A percentile compares a stretch with the other conserved stretches of the same genome.
Evolutionary conservation across 2,329 filamentous ascomycete genomes (phyloP).

Genomic region (Purpureocillium takamizusanense): DNA sequence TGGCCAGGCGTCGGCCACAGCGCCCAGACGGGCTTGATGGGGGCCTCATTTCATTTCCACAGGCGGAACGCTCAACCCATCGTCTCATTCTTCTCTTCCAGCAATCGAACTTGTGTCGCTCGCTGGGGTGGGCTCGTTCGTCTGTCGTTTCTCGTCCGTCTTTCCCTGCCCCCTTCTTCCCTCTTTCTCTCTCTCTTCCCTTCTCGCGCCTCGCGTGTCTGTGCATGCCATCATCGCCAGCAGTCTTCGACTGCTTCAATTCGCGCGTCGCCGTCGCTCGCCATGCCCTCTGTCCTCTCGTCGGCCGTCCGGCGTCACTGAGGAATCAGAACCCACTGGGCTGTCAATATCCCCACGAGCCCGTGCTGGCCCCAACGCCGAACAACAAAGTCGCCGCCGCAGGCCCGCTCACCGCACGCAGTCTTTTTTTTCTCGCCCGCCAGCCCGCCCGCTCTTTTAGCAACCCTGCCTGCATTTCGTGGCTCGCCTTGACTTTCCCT

Average conservation of each 20-base stretch:
- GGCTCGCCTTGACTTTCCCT: too few relatives aligned
- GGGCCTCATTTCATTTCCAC: too few relatives aligned
- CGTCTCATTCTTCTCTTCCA: too few relatives aligned
- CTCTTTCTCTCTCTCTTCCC: not conserved
- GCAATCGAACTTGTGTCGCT: too few relatives aligned
- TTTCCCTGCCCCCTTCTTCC: not conserved
- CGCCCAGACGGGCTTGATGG: too few relatives aligned
- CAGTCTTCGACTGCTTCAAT: slow-evolving; percentile 3
- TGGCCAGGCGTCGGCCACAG: too few relatives aligned
- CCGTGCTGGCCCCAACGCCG: slow-evolving; percentile 3
- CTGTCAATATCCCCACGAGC: not conserved
- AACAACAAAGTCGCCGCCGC: not conserved
- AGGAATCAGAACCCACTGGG: slow-evolving; percentile 3
- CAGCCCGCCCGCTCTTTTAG: too few relatives aligned
- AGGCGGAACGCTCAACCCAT: too few relatives aligned
- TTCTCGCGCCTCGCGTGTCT: not conserved
- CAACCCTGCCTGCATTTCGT: too few relatives aligned
- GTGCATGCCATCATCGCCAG: not conserved
- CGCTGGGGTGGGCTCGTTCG: too few relatives aligned
- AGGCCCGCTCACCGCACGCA: not conserved
- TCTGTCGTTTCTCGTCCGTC: not conserved
- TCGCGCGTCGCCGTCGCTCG: slow-evolving; percentile 6
- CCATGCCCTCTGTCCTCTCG: slow-evolving; percentile 9
- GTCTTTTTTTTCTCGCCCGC: too few relatives aligned
- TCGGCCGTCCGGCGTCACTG: slow-evolving; percentile 8